A percentile compares a stretch with the other conserved stretches of the same genome.
Conservation (phyloP, 2,329 filamentous ascomycete species). For the Capronia epimyces region DNA sequence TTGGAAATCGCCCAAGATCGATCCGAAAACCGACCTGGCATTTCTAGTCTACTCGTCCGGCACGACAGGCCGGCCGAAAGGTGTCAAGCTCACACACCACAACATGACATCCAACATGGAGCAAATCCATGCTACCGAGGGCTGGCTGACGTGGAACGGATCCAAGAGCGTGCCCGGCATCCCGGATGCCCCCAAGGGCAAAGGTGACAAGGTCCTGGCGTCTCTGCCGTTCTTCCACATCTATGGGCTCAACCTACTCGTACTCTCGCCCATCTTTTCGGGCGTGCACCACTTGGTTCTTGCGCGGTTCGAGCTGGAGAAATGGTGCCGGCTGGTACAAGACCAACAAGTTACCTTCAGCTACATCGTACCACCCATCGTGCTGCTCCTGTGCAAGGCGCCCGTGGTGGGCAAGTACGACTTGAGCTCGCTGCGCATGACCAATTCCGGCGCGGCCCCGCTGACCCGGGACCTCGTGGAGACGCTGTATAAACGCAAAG, state of each 20-base stretch:
- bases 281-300: constrained; percentile 66
- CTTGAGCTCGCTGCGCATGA: constrained; percentile 69
- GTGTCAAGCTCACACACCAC: constrained; percentile 75
- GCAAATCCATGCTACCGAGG: constrained; percentile 53
- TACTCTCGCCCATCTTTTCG: constrained; percentile 62
- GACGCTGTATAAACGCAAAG: constrained; percentile 66
- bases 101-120: constrained; percentile 74
- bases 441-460: constrained; percentile 84
- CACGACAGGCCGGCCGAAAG: constrained; percentile 87
- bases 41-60: constrained; percentile 86
- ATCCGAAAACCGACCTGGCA: constrained; percentile 66
- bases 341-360: constrained; percentile 67
- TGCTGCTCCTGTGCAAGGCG: constrained; percentile 73
- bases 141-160: constrained; percentile 54
- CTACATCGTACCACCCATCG: constrained; percentile 79
- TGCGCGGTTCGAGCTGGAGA: constrained; percentile 73
- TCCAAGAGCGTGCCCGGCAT: constrained; percentile 35
- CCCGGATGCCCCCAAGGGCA: constrained; percentile 37
- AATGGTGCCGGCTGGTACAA: constrained; percentile 72
- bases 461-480: constrained; percentile 75
- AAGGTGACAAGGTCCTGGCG: constrained; percentile 67
- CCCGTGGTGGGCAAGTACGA: constrained; percentile 75
- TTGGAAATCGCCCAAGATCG: constrained; percentile 57
- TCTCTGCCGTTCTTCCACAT: constrained; percentile 90
- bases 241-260: constrained; percentile 70